phyloP scores from a whole-genome alignment of 2,329 filamentous ascomycete species.

The Exophiala spinifera region DNA sequence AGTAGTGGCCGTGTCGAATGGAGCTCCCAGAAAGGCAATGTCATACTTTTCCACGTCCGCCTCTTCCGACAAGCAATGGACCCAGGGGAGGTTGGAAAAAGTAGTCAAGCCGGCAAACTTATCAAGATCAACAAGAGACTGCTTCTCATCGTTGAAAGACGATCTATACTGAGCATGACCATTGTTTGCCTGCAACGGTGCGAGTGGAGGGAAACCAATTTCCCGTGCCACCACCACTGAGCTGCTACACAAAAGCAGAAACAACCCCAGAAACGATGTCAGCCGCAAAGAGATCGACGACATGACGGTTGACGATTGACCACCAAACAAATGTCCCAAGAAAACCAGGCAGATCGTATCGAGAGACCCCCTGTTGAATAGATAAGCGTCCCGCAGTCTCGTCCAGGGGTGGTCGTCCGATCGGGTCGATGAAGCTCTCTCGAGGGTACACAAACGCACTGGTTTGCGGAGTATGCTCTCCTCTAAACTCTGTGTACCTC shows the following conservation, averaged over 20 bases:
- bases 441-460: too few relatives aligned
- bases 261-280: conserved; percentile 1
- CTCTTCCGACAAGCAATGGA: conserved; percentile 32
- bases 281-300: conserved; percentile 8
- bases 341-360: too few relatives aligned
- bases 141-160: conserved; percentile 30
- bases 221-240: conserved; percentile 25
- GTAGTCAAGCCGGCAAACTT: conserved; percentile 41
- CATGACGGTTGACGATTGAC: neutral
- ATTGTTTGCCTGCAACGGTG: conserved; percentile 25
- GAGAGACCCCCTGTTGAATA: too few relatives aligned
- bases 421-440: too few relatives aligned
- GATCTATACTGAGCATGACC: conserved; percentile 11
- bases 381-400: neutral
- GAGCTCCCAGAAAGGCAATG: conserved; percentile 49
- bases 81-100: conserved; percentile 36
- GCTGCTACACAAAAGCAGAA: conserved; percentile 1
- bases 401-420: too few relatives aligned
- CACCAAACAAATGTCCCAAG: too few relatives aligned
- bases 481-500: too few relatives aligned
- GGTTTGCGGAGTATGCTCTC: too few relatives aligned
- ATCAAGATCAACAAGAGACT: conserved; percentile 42
- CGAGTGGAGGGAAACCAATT: conserved; percentile 33
- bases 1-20: conserved; percentile 53
- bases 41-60: conserved; percentile 33